Evolutionary conservation across 192 early-diverging fungal species (phyloP), one percentile per base, ranked within the genome.

Genomic region (Radiomyces spectabilis): DNA sequence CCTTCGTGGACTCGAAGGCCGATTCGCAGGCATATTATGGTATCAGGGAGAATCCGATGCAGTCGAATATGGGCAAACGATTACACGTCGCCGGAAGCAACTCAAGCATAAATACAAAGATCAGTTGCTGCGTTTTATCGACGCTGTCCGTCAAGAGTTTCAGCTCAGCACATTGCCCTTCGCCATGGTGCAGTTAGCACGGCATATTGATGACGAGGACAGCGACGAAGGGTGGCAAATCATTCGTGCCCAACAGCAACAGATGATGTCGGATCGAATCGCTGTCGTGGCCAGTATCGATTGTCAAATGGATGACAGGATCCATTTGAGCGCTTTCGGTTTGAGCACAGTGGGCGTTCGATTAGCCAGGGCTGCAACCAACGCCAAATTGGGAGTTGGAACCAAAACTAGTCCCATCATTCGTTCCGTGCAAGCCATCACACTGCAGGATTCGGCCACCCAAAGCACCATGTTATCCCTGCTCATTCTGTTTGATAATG

Each of bases 41-140:
- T 62, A 58, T 7, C 67, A 69, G 30, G 67, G 67, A 2, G 67
- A 69, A 46, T 58, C 67, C 2, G 61, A 69, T 42, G 40, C 67
- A 18, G 38, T 40, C 16, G 19, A 12, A 25, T n/a, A n/a, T n/a
- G n/a, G n/a, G n/a, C n/a, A n/a, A n/a, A n/a, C n/a, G n/a, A n/a
- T n/a, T n/a, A n/a, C n/a, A n/a, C n/a, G n/a, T n/a, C n/a, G n/a
- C n/a, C n/a, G n/a, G n/a, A n/a, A n/a, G n/a, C n/a, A n/a, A n/a
- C n/a, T n/a, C n/a, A n/a, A n/a, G n/a, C n/a, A n/a, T n/a, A n/a
- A n/a, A n/a, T n/a, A n/a, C n/a, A n/a, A n/a, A n/a, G n/a, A n/a
- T n/a, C n/a, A n/a, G n/a, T n/a, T n/a, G n/a, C n/a, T n/a, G n/a
- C n/a, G n/a, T n/a, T n/a, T n/a, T n/a, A n/a, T n/a, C n/a, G n/a